These are phyloP conservation scores for Paragyromitra xinjiangensis DNA, from an alignment of 495 filamentous ascomycete genomes.

Conservation along the genomic window DNA sequence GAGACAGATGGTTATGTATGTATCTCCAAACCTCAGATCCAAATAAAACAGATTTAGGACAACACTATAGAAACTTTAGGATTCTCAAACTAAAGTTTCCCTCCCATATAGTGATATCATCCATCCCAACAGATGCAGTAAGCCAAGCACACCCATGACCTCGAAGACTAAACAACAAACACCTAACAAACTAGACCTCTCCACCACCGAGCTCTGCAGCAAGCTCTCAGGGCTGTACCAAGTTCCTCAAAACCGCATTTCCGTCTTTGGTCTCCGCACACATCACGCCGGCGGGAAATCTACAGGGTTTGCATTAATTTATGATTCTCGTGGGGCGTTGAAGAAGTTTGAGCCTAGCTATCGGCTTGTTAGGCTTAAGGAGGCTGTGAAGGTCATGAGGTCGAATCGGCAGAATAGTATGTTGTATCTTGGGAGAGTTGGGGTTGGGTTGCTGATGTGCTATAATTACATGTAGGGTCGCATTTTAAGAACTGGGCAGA, in stretches of 20 bases:
- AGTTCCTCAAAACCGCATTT: slow-evolving; percentile 90
- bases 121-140: slow-evolving; percentile 87
- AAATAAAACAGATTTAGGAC: no score
- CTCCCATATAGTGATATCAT: slow-evolving; percentile 82
- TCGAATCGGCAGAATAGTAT: slow-evolving; percentile 94
- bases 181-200: slow-evolving; percentile 67
- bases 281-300: slow-evolving; percentile 98
- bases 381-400: slow-evolving; percentile 88
- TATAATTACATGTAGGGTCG: not conserved
- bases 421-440: slow-evolving; percentile 60
- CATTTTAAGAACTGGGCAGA: slow-evolving; percentile 22
- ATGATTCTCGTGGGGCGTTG: slow-evolving; percentile 90
- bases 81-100: not conserved
- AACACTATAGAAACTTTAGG: not conserved
- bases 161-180: not conserved
- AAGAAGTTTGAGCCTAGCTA: slow-evolving; percentile 99
- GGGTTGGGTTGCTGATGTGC: not conserved
- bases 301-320: slow-evolving; percentile 95
- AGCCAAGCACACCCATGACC: not conserved
- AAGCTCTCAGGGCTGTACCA: slow-evolving; percentile 96
- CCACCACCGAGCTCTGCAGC: slow-evolving; percentile 91
- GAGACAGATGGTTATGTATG: slow-evolving; percentile 99
- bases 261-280: slow-evolving; percentile 93
- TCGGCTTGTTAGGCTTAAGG: slow-evolving; percentile 86
- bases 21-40: slow-evolving; percentile 49